Percentiles rank a stretch among this genome's conserved stretches.
Evolutionary conservation across 176 grass and related monocot genomes (phyloP).

Genomic region (Stipa capillata): DNA sequence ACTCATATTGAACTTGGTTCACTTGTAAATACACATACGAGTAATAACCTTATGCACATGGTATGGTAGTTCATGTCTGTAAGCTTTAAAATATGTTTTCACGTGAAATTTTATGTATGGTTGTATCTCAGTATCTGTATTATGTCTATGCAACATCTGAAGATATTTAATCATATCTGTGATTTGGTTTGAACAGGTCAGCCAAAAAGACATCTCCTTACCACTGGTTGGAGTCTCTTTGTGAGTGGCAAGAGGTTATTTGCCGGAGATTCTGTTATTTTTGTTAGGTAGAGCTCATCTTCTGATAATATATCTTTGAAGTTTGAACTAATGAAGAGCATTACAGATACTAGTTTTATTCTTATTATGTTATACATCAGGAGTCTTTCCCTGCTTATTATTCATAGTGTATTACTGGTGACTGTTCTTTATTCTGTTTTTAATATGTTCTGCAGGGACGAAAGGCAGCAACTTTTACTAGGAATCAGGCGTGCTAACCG

Average conservation of each 20-base stretch:
- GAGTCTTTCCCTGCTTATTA: neutral
- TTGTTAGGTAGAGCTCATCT: constrained; percentile 35
- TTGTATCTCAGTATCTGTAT: neutral
- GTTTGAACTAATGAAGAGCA: neutral
- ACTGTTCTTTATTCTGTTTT: neutral
- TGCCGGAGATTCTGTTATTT: constrained; percentile 71
- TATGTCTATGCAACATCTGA: neutral
- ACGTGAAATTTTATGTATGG: neutral
- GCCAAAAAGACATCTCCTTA: constrained; percentile 66
- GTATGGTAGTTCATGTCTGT: neutral
- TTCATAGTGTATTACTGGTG: neutral
- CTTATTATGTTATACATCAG: neutral
- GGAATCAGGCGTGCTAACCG: constrained; percentile 74
- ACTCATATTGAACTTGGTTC: neutral
- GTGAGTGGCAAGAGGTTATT: constrained; percentile 61
- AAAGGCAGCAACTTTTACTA: constrained; percentile 69
- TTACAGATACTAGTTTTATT: neutral
- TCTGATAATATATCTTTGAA: neutral
- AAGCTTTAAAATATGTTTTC: neutral
- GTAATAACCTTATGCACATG: neutral
- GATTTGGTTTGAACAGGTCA: constrained; percentile 36
- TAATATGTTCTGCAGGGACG: constrained; percentile 41
- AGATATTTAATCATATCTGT: neutral
- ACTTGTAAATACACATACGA: neutral
- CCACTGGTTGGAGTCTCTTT: constrained; percentile 78